phyloP scores from a whole-genome alignment of 78 protist genomes.

The Dictyostelium brefeldianum region DNA sequence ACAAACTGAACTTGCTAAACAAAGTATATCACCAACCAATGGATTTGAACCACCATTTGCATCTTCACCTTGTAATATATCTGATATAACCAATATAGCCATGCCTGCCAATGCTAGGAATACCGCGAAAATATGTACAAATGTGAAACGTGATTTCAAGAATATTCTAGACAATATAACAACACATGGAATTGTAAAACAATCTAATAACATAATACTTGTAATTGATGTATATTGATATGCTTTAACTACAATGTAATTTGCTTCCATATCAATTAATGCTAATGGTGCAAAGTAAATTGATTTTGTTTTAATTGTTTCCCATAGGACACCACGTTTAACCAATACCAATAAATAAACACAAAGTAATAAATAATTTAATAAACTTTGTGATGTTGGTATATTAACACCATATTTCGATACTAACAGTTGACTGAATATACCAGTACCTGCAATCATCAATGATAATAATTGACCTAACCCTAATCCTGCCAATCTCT shows the following conservation, averaged over 20 bases:
- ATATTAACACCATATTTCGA: slow-evolving; percentile 41
- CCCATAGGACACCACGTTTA: slow-evolving; percentile 47
- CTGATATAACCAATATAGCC: slow-evolving; percentile 71
- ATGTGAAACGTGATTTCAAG: slow-evolving; percentile 53
- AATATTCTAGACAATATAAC: slow-evolving; percentile 73
- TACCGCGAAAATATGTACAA: slow-evolving; percentile 80
- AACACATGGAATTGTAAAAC: slow-evolving; percentile 89
- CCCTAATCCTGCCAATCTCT: slow-evolving; percentile 48
- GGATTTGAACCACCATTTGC: slow-evolving; percentile 68
- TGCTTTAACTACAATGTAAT: slow-evolving; percentile 84
- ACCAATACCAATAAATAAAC: slow-evolving; percentile 50
- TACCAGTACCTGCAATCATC: slow-evolving; percentile 83
- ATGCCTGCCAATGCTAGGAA: slow-evolving; percentile 79
- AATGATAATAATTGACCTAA: slow-evolving; percentile 87
- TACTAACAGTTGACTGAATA: slow-evolving; percentile 69
- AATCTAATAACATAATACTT: slow-evolving; percentile 83
- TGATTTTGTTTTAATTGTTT: slow-evolving; percentile 49
- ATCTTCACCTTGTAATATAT: slow-evolving; percentile 45
- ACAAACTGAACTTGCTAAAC: slow-evolving; percentile 49
- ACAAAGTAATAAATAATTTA: slow-evolving; percentile 75
- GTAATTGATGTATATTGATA: slow-evolving; percentile 88
- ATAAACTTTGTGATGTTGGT: slow-evolving; percentile 82
- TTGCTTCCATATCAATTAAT: slow-evolving; percentile 92
- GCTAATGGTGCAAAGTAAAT: slow-evolving; percentile 62
- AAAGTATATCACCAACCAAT: slow-evolving; percentile 81